Conservation (phyloP, 768 basidiomycete species). For the Hygrophorus russula region DNA sequence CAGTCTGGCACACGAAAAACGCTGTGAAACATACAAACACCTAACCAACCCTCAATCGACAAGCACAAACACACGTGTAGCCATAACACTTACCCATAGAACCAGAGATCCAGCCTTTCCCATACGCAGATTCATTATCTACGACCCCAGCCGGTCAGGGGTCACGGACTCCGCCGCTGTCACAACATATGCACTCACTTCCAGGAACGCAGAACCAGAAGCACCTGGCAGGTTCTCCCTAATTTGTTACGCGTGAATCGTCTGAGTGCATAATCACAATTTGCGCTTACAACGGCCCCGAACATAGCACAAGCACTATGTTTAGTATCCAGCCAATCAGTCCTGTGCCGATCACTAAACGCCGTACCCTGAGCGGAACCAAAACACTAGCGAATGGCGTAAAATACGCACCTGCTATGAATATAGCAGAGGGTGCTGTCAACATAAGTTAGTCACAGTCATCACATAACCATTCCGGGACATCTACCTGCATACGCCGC, state of each 20-base stretch:
- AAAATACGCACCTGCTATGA: no score
- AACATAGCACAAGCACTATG: conserved; percentile 78
- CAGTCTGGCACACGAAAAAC: conserved; percentile 75
- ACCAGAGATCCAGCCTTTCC: conserved; percentile 67
- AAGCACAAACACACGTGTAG: neutral
- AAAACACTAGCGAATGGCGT: no score
- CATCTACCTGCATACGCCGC: conserved; percentile 62
- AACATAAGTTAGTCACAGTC: neutral
- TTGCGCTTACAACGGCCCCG: conserved; percentile 52
- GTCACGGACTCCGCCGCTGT: no score
- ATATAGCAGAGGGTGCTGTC: no score
- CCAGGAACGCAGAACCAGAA: no score
- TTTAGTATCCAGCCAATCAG: conserved; percentile 81
- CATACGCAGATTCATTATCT: conserved; percentile 70
- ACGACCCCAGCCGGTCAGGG: conserved; percentile 3
- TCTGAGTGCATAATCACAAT: neutral
- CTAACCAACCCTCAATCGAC: conserved; percentile 18
- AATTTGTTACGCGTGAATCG: no score
- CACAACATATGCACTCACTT: no score
- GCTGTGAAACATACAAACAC: conserved; percentile 75
- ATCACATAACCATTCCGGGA: no score
- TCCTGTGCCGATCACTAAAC: conserved; percentile 58
- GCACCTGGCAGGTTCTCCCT: no score
- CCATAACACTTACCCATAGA: conserved; percentile 51
- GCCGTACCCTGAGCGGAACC: neutral